A percentile compares a stretch with the other conserved stretches of the same genome.
Conservation (phyloP, 352 stramenopile genomes). For the Phytophthora pluvialis region DNA sequence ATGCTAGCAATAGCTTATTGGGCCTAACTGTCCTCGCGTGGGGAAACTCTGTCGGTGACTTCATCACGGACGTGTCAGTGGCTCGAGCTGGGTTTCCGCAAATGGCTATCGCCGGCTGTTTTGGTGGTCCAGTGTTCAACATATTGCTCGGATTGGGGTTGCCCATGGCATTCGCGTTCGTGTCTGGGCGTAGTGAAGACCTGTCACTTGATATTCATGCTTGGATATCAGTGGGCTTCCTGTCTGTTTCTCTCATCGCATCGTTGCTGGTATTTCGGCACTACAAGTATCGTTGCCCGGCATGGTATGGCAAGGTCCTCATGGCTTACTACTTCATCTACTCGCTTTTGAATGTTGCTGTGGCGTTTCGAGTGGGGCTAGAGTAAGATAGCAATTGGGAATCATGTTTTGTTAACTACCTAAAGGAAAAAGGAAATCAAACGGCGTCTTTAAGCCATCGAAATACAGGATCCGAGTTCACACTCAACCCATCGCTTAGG, state of each 20-base stretch:
- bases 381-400: constrained; percentile 10
- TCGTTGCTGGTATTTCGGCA: constrained; percentile 62
- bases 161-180: constrained; percentile 68
- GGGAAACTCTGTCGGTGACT: constrained; percentile 86
- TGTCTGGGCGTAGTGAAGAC: constrained; percentile 46
- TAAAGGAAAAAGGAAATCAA: constrained; percentile 23
- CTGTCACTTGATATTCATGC: constrained; percentile 73
- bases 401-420: constrained; percentile 12
- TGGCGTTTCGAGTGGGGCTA: constrained; percentile 46
- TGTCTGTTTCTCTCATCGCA: constrained; percentile 59
- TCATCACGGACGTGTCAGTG: constrained; percentile 87
- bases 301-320: constrained; percentile 78
- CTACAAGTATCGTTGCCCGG: constrained; percentile 63
- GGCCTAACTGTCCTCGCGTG: constrained; percentile 83
- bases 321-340: constrained; percentile 75
- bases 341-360: constrained; percentile 69
- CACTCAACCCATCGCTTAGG: constrained; percentile 43
- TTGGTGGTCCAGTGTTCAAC: constrained; percentile 85
- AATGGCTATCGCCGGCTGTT: constrained; percentile 89
- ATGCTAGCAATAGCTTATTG: constrained; percentile 76
- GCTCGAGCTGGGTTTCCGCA: constrained; percentile 79
- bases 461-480: constrained; percentile 59
- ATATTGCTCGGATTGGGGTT: constrained; percentile 81
- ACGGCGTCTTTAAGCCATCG: constrained; percentile 63
- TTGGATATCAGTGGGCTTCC: constrained; percentile 73